A percentile compares a stretch with the other conserved stretches of the same genome.
These are phyloP conservation scores for Cercospora zeae-maydis DNA, from an alignment of 2,329 filamentous ascomycete species.

Conservation along the genomic window DNA sequence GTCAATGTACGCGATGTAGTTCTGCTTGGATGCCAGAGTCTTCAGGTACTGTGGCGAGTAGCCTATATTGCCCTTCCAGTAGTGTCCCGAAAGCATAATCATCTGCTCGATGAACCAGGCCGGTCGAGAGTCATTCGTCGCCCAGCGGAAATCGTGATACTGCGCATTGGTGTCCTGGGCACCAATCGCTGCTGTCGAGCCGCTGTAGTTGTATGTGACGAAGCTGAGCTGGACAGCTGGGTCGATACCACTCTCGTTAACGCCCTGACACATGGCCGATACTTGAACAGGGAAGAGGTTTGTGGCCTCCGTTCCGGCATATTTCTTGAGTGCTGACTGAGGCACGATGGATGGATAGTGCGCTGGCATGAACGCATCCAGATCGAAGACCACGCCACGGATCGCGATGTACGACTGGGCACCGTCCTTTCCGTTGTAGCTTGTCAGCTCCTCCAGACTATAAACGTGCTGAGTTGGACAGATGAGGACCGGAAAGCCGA, in stretches of 20 bases:
- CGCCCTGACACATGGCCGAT: slow-evolving; percentile 81
- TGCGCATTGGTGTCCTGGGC: slow-evolving; percentile 66
- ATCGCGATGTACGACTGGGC: slow-evolving; percentile 70
- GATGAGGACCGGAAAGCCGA: slow-evolving; percentile 80
- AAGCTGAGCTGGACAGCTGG: slow-evolving; percentile 81
- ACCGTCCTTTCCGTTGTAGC: slow-evolving; percentile 67
- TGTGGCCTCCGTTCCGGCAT: slow-evolving; percentile 84
- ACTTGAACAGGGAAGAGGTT: slow-evolving; percentile 90
- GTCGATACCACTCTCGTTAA: slow-evolving; percentile 62
- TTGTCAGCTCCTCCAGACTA: slow-evolving; percentile 70
- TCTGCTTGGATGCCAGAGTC: slow-evolving; percentile 53
- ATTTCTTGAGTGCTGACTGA: slow-evolving; percentile 64
- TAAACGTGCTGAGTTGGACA: slow-evolving; percentile 90
- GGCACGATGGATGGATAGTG: slow-evolving; percentile 74
- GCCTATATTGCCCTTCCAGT: slow-evolving; percentile 81
- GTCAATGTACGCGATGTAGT: slow-evolving; percentile 73
- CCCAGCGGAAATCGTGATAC: slow-evolving; percentile 92
- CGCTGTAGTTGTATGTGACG: slow-evolving; percentile 69
- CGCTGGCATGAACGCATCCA: slow-evolving; percentile 65
- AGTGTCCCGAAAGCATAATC: slow-evolving; percentile 69
- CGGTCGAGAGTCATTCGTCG: slow-evolving; percentile 72
- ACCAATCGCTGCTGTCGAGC: slow-evolving; percentile 62
- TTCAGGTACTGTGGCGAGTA: slow-evolving; percentile 75
- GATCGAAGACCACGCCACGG: slow-evolving; percentile 83
- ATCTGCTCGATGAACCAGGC: slow-evolving; percentile 95